These are phyloP conservation scores for Hymenoscyphus fraxineus DNA, from an alignment of 2,329 filamentous ascomycete species.

Conservation along the genomic window DNA sequence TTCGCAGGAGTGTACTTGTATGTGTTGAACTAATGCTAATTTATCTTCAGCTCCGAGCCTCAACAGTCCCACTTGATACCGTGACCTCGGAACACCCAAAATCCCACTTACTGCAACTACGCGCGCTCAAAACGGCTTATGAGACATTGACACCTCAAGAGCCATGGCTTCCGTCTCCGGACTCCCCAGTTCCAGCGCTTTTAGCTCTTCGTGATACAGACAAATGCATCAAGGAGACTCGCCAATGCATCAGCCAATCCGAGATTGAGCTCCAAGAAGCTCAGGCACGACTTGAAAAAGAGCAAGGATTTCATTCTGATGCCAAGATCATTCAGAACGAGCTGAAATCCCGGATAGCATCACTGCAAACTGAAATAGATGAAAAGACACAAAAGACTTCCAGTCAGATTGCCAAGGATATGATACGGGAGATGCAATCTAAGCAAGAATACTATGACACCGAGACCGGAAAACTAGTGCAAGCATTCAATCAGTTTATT, in stretches of 20 bases:
- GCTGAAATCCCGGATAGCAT: conserved; percentile 55
- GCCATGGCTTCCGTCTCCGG: conserved; percentile 62
- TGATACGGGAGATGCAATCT: conserved; percentile 55
- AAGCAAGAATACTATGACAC: conserved; percentile 58
- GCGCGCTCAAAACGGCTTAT: conserved; percentile 60
- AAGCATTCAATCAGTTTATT: conserved; percentile 66
- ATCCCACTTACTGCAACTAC: conserved; percentile 43
- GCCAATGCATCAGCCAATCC: conserved; percentile 51
- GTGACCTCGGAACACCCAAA: conserved; percentile 34
- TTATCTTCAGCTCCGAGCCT: conserved; percentile 29
- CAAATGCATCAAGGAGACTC: conserved; percentile 61
- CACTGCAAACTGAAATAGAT: conserved; percentile 54
- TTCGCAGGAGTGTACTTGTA: not conserved
- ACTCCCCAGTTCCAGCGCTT: conserved; percentile 67
- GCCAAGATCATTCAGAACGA: conserved; percentile 51
- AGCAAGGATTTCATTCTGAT: conserved; percentile 49
- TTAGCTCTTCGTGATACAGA: conserved; percentile 67
- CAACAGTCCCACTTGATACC: conserved; percentile 23
- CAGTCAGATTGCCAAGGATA: conserved; percentile 59
- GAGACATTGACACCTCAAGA: conserved; percentile 56
- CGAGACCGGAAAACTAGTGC: conserved; percentile 58
- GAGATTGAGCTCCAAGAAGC: conserved; percentile 41
- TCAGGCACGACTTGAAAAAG: conserved; percentile 47
- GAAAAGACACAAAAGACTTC: conserved; percentile 55
- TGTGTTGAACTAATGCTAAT: conserved; percentile 10